Percentiles rank a stretch among this genome's conserved stretches.
Conservation (phyloP, 305 asterid genomes). For the Fraxinus sp. region DNA sequence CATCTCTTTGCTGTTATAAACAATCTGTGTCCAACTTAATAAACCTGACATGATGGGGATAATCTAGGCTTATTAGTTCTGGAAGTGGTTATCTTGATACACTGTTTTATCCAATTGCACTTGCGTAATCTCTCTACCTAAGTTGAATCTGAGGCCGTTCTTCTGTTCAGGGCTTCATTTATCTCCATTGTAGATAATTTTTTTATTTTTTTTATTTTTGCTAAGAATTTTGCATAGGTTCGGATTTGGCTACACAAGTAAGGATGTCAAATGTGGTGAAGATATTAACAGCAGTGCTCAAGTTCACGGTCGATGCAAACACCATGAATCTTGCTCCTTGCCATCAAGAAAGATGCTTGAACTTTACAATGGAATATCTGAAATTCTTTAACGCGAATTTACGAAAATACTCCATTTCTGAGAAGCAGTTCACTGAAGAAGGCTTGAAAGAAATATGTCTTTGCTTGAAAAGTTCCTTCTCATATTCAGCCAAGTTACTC, state of each 20-base stretch:
- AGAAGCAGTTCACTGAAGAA: conserved; percentile 50
- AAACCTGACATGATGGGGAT: background rate
- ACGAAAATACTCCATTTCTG: conserved; percentile 38
- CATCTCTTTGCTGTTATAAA: background rate
- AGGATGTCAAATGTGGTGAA: conserved; percentile 45
- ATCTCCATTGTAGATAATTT: background rate
- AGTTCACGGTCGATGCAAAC: conserved; percentile 71
- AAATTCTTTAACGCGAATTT: conserved; percentile 49
- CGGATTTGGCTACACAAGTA: conserved; percentile 27
- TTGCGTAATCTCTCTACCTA: background rate
- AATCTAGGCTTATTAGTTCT: conserved; percentile 1
- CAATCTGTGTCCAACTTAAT: conserved; percentile 10
- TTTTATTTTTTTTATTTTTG: background rate
- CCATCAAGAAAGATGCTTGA: conserved; percentile 53
- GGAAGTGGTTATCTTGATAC: conserved; percentile 2
- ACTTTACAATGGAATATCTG: conserved; percentile 45
- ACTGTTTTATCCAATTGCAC: background rate
- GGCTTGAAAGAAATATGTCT: conserved; percentile 43
- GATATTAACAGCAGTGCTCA: conserved; percentile 62
- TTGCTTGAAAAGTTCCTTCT: conserved; percentile 70
- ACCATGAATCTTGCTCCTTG: conserved; percentile 41
- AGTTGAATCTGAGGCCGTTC: background rate
- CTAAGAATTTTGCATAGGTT: conserved; percentile 38
- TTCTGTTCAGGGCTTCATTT: background rate
- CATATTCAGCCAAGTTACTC: conserved; percentile 78